Percentiles rank a stretch among this genome's conserved stretches.
Conservation (phyloP, 202 grass and related monocot species). For the Hordeum pubiflorum region DNA sequence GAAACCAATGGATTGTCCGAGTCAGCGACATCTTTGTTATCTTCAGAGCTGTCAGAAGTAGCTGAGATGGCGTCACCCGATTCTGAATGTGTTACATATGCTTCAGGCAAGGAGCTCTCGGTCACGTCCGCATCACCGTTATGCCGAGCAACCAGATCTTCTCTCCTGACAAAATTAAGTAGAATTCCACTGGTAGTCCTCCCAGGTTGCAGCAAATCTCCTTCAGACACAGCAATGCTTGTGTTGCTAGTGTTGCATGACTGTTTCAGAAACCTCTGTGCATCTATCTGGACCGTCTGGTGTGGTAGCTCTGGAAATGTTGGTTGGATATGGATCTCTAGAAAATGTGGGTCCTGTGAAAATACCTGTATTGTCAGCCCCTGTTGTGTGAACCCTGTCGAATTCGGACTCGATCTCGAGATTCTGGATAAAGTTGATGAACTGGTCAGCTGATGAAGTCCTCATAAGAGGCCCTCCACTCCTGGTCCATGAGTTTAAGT, state of each 20-base stretch:
- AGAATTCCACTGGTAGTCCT: slow-evolving; percentile 50
- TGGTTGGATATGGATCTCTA: slow-evolving; percentile 30
- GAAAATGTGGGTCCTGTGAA: slow-evolving; percentile 1
- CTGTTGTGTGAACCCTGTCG: background rate
- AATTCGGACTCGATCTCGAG: slow-evolving; percentile 69
- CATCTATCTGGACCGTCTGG: slow-evolving; percentile 30
- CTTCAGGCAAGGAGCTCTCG: slow-evolving; percentile 18
- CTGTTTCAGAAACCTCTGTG: slow-evolving; percentile 33
- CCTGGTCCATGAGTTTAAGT: slow-evolving; percentile 91
- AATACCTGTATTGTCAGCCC: slow-evolving; percentile 38
- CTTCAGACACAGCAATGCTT: slow-evolving; percentile 48
- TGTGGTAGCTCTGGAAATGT: slow-evolving; percentile 12
- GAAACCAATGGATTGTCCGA: slow-evolving; percentile 9
- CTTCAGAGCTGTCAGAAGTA: slow-evolving; percentile 37
- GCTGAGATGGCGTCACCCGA: slow-evolving; percentile 36
- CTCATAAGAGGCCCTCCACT: slow-evolving; percentile 89
- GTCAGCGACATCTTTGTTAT: slow-evolving; percentile 23
- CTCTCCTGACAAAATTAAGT: slow-evolving; percentile 74
- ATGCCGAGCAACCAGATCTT: slow-evolving; percentile 24
- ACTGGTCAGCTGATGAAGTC: slow-evolving; percentile 65
- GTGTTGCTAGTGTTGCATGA: slow-evolving; percentile 29
- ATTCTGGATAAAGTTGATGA: slow-evolving; percentile 77
- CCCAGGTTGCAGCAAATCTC: slow-evolving; percentile 67
- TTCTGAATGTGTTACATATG: slow-evolving; percentile 29
- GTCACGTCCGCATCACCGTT: background rate